These are phyloP conservation scores for Stachybotrys elegans DNA, from an alignment of 2,329 filamentous ascomycete genomes.

Conservation along the genomic window DNA sequence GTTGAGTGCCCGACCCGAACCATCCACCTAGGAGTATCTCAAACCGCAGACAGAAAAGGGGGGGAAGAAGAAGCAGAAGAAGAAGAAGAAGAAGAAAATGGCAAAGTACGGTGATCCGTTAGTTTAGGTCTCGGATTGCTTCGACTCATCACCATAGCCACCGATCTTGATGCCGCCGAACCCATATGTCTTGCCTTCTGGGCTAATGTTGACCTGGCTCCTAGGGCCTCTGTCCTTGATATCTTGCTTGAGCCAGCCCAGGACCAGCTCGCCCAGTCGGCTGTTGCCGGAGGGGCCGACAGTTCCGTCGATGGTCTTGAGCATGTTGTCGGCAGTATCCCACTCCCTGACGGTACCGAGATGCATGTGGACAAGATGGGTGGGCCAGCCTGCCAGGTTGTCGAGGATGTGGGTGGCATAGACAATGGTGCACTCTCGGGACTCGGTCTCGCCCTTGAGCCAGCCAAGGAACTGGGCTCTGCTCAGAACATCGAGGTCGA, in stretches of 20 bases:
- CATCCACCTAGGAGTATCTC: conserved; percentile 9
- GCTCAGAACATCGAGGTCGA: conserved; percentile 85
- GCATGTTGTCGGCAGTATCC: conserved; percentile 68
- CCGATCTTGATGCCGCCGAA: conserved; percentile 46
- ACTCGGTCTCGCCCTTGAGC: conserved; percentile 81
- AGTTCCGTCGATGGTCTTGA: conserved; percentile 41
- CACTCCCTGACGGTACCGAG: conserved; percentile 83
- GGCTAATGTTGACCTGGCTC: conserved; percentile 46
- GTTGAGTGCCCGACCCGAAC: neutral
- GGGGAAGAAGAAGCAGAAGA: too few relatives aligned
- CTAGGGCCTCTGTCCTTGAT: conserved; percentile 73
- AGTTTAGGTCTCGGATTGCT: conserved; percentile 23
- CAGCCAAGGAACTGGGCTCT: conserved; percentile 81
- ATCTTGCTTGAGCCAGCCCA: conserved; percentile 82
- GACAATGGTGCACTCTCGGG: conserved; percentile 80
- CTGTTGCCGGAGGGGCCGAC: conserved; percentile 61
- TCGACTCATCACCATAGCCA: conserved; percentile 53
- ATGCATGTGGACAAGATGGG: conserved; percentile 93
- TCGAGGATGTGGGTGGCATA: conserved; percentile 98
- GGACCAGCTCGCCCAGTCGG: conserved; percentile 77
- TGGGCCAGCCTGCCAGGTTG: conserved; percentile 91
- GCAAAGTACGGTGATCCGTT: too few relatives aligned
- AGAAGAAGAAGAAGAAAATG: too few relatives aligned
- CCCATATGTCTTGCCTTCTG: conserved; percentile 61
- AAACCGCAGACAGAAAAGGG: too few relatives aligned